Evolutionary conservation across 139 green algal species (phyloP), one percentile per base, ranked within the genome.

Genomic region (Picochlorum sp.): DNA sequence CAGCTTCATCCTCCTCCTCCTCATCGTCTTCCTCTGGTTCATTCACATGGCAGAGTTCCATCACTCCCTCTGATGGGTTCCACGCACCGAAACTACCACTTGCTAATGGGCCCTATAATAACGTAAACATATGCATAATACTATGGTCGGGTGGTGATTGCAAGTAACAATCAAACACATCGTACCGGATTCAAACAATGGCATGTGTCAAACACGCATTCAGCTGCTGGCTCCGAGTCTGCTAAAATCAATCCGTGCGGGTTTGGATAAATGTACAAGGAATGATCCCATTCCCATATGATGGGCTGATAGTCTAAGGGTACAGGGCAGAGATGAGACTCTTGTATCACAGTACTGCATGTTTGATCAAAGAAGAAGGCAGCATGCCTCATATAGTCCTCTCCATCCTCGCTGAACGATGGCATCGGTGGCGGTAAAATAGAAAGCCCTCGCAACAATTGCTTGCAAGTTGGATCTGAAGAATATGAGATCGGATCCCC

Each of bases 311-410:
- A 70, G 24, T 83, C 77, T 45, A 97, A 70, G 1, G 91, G 91
- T 51, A 97, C 69, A 2, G 91, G 91, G 65, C 83, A 90, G 62
- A 97, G 80, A 75, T 96, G 87, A 11, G 61, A 74, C 74, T 97
- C 89, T 81, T 96, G 89, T 70, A 96, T 75, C 49, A 97, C 60
- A 34, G 91, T 97, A 30, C 79, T 72, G 10, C 74, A 72, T 16
- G 92, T 55, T 60, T 96, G 84, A 26, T 79, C 59, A 67, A 82
- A 74, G 10, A 70, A 18, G 45, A 62, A 58, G 51, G 51, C 21
- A 23, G 21, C 11, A 23, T 21, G 13, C 15, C 13, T 23, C 20
- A 18, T 32, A 59, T 50, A 18, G 20, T 52, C 58, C 6, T 65
- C 41, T 26, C 15, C 21, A 30, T 59, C 47, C 11, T 51, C 75